Evolutionary conservation across 73 alveolate genomes (phyloP).

Genomic region (Tetrahymena borealis): DNA sequence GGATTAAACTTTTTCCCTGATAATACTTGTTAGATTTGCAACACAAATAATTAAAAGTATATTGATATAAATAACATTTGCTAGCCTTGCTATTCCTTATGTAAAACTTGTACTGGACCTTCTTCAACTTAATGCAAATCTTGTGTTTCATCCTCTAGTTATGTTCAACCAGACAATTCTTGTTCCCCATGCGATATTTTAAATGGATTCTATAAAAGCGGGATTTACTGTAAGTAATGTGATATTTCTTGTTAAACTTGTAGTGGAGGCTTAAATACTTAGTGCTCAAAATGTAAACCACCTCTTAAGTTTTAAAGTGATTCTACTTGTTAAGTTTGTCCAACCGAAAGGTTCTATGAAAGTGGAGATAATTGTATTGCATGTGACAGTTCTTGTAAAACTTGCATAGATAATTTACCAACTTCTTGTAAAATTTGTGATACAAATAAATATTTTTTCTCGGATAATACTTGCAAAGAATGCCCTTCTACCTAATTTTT

Average conservation of each 20-base stretch:
- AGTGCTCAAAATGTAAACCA: too few species aligned
- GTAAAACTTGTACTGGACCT: background rate
- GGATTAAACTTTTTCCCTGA: background rate
- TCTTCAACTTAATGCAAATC: background rate
- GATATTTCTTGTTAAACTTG: background rate
- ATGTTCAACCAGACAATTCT: background rate
- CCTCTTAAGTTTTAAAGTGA: too few species aligned
- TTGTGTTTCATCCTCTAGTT: background rate
- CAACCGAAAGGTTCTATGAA: too few species aligned
- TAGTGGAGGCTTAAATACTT: too few species aligned
- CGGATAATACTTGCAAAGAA: too few species aligned
- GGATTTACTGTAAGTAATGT: background rate
- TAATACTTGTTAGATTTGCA: background rate
- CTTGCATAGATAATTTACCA: too few species aligned
- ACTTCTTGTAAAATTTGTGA: too few species aligned
- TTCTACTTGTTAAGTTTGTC: too few species aligned
- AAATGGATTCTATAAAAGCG: background rate
- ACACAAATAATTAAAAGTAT: background rate
- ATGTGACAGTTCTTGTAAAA: too few species aligned
- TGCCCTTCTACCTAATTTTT: too few species aligned
- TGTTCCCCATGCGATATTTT: background rate
- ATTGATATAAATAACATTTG: background rate
- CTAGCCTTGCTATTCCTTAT: background rate
- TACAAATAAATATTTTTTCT: too few species aligned
- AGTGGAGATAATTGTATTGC: too few species aligned